Percentiles rank a stretch among this genome's conserved stretches.
Conservation (phyloP, 2,329 filamentous ascomycete genomes). For the Fusarium praegraminearum region DNA sequence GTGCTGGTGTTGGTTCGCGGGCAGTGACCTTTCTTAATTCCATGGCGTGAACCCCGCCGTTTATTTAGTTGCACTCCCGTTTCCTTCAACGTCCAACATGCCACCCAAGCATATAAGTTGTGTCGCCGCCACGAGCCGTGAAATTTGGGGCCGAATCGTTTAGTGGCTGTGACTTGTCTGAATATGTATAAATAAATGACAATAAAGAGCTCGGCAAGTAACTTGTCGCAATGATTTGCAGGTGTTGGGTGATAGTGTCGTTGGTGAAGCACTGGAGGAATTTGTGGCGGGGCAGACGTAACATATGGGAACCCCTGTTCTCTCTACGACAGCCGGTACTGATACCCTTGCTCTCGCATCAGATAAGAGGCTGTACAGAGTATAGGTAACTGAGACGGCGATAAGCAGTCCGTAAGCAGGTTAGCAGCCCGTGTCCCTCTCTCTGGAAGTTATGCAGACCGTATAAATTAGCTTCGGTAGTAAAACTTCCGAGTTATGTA, state of each 20-base stretch:
- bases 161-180: conserved; percentile 2
- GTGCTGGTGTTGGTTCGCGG: conserved; percentile 12
- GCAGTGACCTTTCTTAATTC: conserved; percentile 1
- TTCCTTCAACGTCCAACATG: conserved; percentile 32
- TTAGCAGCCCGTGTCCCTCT: neutral
- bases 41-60: conserved; percentile 28
- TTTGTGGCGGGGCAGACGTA: conserved; percentile 16
- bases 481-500: conserved; percentile 18
- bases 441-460: neutral
- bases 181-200: neutral
- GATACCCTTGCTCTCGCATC: neutral
- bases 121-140: conserved; percentile 30
- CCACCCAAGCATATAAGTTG: conserved; percentile 15
- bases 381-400: neutral
- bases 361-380: neutral
- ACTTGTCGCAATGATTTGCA: neutral
- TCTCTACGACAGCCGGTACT: conserved; percentile 1
- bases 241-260: neutral
- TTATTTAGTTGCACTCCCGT: conserved; percentile 29
- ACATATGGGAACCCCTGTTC: conserved; percentile 12
- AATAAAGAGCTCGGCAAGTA: neutral
- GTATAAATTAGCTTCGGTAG: neutral
- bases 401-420: neutral
- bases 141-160: conserved; percentile 17
- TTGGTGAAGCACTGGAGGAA: neutral